Base-by-base conservation (phyloP, 2,329 filamentous ascomycete genomes). In the Ophiostoma ips region DNA sequence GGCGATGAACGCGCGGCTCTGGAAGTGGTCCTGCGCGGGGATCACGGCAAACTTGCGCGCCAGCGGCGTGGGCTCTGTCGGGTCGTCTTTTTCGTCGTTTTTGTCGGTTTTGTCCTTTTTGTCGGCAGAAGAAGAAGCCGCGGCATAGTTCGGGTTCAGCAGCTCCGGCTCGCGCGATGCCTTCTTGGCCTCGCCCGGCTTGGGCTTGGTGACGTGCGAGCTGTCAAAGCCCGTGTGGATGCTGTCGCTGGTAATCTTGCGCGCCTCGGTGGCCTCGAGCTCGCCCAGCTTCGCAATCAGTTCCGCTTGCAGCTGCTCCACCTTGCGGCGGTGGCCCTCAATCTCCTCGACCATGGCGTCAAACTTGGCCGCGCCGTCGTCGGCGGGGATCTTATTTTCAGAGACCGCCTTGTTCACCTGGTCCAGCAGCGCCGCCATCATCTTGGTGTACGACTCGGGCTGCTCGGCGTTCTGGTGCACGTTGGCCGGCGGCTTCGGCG, bases 381-480 rank as follows among this genome's bases (percentile, higher is more conserved):
- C 34, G 18, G 18, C 40, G 16, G 37, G 13, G 4, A 76, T 70
- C 54, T 83, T 79, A 65, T 84, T 84, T 62, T 88, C 84, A 50
- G 89, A 85, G 34, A 95, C 72, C 47, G 86, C 80, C 66, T 78
- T 74, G 60, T 95, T 95, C 38, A 96, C 88, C 66, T 94, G 85
- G 60, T 98, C 92, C 18, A 96, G 76, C 59, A 98, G 67, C n/a
- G 83, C 80, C n/a, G 86, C 86, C 84, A 98, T 89, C 92, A 98
- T 98, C 71, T 94, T 87, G 36, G 87, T 92, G 63, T 95, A 98
- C 13, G 82, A 84, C 1, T 86, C 87, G 58, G 86, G 79, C 60
- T 75, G 80, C 63, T 84, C 77, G 58, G 83, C 80, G 36, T 87
- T 74, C 38, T 75, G 73, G 61, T 94, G 83, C 28, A 95, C 83